These are phyloP conservation scores for Leishmania gerbilli DNA, from an alignment of 208 protist species.

Conservation along the genomic window DNA sequence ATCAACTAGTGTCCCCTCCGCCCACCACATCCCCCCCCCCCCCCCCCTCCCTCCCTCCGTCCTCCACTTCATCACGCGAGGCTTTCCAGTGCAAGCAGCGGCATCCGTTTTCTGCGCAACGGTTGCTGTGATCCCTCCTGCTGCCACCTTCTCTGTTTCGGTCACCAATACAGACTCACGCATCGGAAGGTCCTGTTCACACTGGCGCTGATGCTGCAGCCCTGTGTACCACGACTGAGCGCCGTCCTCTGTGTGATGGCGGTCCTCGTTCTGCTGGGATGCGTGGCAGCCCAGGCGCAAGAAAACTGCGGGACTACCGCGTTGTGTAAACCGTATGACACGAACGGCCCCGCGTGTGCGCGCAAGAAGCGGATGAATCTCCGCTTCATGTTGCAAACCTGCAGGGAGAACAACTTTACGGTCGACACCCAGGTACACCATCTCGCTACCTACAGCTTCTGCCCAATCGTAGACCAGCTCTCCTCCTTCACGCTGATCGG, in stretches of 20 bases:
- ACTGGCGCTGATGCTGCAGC: neutral
- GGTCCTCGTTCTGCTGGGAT: neutral
- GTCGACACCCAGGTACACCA: conserved; percentile 5
- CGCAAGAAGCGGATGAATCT: conserved; percentile 59
- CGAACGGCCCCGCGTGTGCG: conserved; percentile 42
- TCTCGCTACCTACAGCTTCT: conserved; percentile 69
- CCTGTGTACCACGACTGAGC: neutral
- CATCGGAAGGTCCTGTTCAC: neutral
- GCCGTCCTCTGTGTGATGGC: conserved; percentile 8
- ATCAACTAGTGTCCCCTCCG: too few relatives aligned
- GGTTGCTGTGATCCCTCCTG: neutral
- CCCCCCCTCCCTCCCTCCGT: neutral
- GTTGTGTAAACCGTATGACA: conserved; percentile 37
- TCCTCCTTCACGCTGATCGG: conserved; percentile 52
- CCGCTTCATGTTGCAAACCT: conserved; percentile 70
- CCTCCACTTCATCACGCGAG: neutral
- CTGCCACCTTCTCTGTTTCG: neutral
- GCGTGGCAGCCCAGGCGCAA: neutral
- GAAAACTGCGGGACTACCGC: neutral
- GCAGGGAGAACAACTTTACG: conserved; percentile 41
- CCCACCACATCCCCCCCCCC: neutral
- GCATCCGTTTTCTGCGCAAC: neutral
- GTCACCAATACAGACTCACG: neutral
- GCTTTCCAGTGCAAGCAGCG: neutral
- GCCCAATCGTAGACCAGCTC: conserved; percentile 70